Conservation (phyloP, 164 flowering plant genomes). For the Paratinospora sagittata region DNA sequence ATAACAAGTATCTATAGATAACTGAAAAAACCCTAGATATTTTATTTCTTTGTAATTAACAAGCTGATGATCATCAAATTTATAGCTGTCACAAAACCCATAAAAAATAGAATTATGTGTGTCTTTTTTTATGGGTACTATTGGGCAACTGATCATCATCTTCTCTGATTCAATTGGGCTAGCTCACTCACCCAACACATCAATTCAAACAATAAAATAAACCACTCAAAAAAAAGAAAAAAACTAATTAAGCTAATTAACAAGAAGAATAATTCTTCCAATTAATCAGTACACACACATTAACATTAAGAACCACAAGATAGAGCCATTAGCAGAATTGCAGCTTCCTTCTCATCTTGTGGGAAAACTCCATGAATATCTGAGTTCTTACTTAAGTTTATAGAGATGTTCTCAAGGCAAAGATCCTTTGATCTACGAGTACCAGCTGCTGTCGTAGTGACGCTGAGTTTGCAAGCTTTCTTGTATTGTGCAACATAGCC, state of each 20-base stretch:
- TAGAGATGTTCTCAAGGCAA: slow-evolving; percentile 49
- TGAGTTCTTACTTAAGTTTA: slow-evolving; percentile 40
- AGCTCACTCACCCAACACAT: not conserved
- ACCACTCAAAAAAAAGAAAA: not conserved
- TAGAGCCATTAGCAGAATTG: slow-evolving; percentile 81
- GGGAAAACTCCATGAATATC: slow-evolving; percentile 60
- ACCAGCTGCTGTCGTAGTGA: not conserved
- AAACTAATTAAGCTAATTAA: not conserved
- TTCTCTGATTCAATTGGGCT: not conserved
- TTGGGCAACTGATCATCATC: no score
- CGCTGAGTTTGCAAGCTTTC: slow-evolving; percentile 35
- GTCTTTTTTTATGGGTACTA: no score
- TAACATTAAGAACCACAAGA: slow-evolving; percentile 62
- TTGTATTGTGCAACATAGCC: slow-evolving; percentile 24
- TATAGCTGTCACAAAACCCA: not conserved
- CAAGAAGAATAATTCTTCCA: no score
- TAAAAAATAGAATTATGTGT: no score
- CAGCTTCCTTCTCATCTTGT: slow-evolving; percentile 80
- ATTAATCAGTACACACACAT: slow-evolving; percentile 24
- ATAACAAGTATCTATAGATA: no score
- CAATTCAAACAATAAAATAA: not conserved
- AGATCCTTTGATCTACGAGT: slow-evolving; percentile 23
- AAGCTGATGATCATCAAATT: not conserved
- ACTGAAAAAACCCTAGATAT: slow-evolving; percentile 1
- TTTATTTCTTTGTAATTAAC: not conserved